Percentiles rank a stretch among this genome's conserved stretches.
Evolutionary conservation across 768 basidiomycete species (phyloP).

Genomic region (Tulasnella sp.): DNA sequence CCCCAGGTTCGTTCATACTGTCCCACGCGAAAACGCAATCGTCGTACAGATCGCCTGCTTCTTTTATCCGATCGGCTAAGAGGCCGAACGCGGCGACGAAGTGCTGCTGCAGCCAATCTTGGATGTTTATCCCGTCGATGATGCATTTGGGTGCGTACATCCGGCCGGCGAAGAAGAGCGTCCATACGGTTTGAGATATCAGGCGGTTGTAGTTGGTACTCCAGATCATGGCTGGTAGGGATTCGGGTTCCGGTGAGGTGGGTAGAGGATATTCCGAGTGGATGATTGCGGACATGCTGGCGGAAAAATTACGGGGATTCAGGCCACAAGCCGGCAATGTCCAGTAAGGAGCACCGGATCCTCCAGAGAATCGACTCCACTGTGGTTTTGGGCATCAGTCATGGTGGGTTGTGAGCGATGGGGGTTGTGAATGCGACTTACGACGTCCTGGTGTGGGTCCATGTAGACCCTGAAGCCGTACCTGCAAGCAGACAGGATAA

Average conservation of each 20-base stretch:
- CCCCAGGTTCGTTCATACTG: constrained; percentile 87
- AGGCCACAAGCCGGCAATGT: constrained; percentile 85
- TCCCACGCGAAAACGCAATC: constrained; percentile 96
- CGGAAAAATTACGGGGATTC: constrained; percentile 73
- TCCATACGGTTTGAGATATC: constrained; percentile 80
- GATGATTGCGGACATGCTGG: constrained; percentile 76
- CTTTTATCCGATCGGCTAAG: constrained; percentile 66
- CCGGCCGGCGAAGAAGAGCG: constrained; percentile 87
- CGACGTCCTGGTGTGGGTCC: constrained; percentile 94
- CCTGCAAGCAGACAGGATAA: not conserved
- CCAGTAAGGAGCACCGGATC: constrained; percentile 94
- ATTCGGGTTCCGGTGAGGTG: constrained; percentile 54
- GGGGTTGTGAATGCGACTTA: constrained; percentile 38
- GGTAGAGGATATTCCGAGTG: constrained; percentile 80
- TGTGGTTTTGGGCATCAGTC: constrained; percentile 29
- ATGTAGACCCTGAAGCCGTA: constrained; percentile 85
- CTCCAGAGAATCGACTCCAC: constrained; percentile 95
- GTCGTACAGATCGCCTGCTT: constrained; percentile 70
- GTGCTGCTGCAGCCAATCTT: constrained; percentile 75
- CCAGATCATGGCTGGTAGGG: constrained; percentile 93
- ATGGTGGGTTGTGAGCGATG: not conserved
- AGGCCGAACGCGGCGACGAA: constrained; percentile 66
- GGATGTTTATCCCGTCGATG: constrained; percentile 87
- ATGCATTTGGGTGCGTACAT: constrained; percentile 85
- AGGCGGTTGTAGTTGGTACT: constrained; percentile 90